Evolutionary conservation across 2,329 filamentous ascomycete genomes (phyloP).

Genomic region (Aspergillus puulaauensis): DNA sequence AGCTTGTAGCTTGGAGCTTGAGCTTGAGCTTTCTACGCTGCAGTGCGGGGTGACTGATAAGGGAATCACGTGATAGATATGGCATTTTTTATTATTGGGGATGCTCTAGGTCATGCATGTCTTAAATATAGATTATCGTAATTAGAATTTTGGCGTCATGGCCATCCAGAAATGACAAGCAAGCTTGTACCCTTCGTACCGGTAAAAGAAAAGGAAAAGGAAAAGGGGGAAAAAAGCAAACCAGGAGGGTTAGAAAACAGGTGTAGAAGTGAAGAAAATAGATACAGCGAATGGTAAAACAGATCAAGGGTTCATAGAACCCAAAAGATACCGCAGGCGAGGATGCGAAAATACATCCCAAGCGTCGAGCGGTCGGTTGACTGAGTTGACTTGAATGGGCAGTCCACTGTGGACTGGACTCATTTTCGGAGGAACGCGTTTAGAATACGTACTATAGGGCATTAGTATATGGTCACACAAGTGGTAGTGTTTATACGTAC

Average conservation of each 20-base stretch:
- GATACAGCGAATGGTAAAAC: slow-evolving; percentile 10
- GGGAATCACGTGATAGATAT: slow-evolving; percentile 1
- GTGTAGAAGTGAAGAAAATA: slow-evolving; percentile 6
- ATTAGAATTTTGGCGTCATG: not conserved
- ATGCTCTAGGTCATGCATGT: not conserved
- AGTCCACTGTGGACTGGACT: not conserved
- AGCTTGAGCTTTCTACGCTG: not conserved
- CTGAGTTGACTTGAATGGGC: not conserved
- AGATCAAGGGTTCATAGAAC: not conserved
- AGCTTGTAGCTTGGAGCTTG: not conserved
- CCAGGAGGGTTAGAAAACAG: slow-evolving; percentile 6
- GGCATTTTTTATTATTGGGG: not conserved
- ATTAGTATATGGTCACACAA: not conserved
- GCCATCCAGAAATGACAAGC: not conserved
- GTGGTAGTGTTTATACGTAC: slow-evolving; percentile 37
- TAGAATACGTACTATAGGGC: slow-evolving; percentile 34
- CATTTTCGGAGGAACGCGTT: not conserved
- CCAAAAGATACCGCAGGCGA: not conserved
- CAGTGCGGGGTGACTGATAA: slow-evolving; percentile 6
- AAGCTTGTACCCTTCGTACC: not conserved
- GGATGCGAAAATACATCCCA: too few relatives aligned
- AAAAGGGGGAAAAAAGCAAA: not conserved
- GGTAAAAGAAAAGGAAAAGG: not conserved
- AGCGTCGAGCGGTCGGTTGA: too few relatives aligned
- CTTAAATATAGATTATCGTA: slow-evolving; percentile 3